Evolutionary conservation across 1,139 yeast species (phyloP).

Genomic region (Candida dubliniensis): DNA sequence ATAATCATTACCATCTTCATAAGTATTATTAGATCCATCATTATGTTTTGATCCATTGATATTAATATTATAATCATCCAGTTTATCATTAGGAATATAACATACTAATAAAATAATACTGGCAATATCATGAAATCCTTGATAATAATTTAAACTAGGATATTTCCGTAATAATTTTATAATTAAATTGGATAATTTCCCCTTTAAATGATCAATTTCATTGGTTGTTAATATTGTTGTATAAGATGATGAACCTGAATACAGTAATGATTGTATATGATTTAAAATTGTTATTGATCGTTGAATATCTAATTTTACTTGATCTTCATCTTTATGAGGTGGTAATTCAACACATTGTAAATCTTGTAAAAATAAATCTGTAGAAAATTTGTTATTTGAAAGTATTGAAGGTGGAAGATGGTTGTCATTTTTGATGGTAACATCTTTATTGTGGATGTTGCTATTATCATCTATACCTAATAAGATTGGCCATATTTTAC

Average conservation of each 20-base stretch:
- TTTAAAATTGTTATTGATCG: conserved; percentile 58
- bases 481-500: conserved; percentile 50
- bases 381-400: conserved; percentile 9
- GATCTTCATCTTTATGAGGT: conserved; percentile 71
- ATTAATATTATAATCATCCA: conserved; percentile 1
- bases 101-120: conserved; percentile 63
- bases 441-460: background rate
- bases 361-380: conserved; percentile 20
- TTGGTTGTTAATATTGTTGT: conserved; percentile 35
- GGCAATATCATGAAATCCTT: conserved; percentile 90
- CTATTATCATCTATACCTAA: conserved; percentile 21
- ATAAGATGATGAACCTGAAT: conserved; percentile 23
- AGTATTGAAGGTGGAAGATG: conserved; percentile 1
- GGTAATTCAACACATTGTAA: conserved; percentile 32
- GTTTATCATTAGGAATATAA: conserved; percentile 17
- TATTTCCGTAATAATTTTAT: conserved; percentile 56
- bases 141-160: conserved; percentile 74
- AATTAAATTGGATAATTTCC: conserved; percentile 48
- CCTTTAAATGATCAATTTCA: conserved; percentile 38
- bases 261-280: conserved; percentile 28
- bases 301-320: conserved; percentile 73
- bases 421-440: background rate
- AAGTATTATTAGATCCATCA: too few relatives aligned
- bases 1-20: conserved; percentile 15
- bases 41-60: too few relatives aligned